Base-by-base conservation (phyloP, 306 rosid genomes). In the Fragaria iinumae region DNA sequence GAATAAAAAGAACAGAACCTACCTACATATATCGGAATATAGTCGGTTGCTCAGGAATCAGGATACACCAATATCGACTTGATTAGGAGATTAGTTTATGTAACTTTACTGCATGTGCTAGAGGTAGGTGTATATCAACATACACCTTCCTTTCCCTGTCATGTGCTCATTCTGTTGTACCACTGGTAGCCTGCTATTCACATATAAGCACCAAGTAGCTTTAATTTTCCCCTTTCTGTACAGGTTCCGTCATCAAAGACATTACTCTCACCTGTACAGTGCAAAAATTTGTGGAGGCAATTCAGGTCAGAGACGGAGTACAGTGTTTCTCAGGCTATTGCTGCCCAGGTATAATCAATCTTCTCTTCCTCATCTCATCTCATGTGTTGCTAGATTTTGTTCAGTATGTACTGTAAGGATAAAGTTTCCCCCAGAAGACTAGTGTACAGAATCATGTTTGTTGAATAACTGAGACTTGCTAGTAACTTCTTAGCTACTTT, bases 271-370 rank as follows among this genome's bases (percentile, higher is more conserved):
- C 99, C 99, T 36, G 99, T 96, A 77, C 98, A 96, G 81, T 96
- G 99, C 88, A 96, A 88, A 81, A 86, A 96, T 73, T 57, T 96
- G 90, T 96, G 99, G 99, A 86, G 97, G 87, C 99, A 96, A 82
- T 96, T 96, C 89, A 89, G 84, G 83, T 70, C 87, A 76, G 99
- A 96, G 84, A 96, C 98, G 5, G 99, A 93, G 80, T 96, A 91
- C 84, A 96, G 79, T 41, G 99, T 96, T 69, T 83, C 99, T 63
- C 99, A 96, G 83, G 99, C 99, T 81, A 96, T 96, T 80, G 73
- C 98, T 82, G 97, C 99, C 52, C 98, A 96, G 99, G 99, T 82
- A 87, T 21, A 83, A 48, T 71, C 50, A 70, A 72, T 76, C 63
- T 41, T 47, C 41, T 83, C 77, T 72, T 6, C n/a, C 43, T 2